Evolutionary conservation across 495 filamentous ascomycete genomes (phyloP).

Genomic region (Talaromyces adpressus): DNA sequence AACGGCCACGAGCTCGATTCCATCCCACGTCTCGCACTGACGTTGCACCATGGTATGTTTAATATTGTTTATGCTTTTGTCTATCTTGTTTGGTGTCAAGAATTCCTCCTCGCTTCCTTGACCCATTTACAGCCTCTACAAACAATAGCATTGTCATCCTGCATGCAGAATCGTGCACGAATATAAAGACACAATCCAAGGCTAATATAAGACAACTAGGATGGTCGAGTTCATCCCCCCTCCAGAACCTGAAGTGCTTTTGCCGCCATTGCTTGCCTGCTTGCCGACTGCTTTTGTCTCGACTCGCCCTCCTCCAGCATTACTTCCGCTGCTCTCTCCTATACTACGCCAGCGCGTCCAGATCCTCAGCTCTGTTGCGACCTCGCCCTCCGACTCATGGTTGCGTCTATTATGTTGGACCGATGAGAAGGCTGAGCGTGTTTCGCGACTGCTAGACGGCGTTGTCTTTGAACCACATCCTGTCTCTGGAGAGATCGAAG

Average conservation of each 20-base stretch:
- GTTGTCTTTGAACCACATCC: conserved; percentile 81
- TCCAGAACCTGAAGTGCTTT: conserved; percentile 56
- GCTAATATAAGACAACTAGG: background rate
- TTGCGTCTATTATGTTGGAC: conserved; percentile 87
- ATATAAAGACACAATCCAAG: background rate
- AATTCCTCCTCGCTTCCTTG: background rate
- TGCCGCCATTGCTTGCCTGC: conserved; percentile 74
- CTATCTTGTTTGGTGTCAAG: background rate
- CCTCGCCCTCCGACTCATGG: conserved; percentile 70
- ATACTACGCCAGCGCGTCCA: conserved; percentile 86
- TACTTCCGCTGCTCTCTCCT: conserved; percentile 79
- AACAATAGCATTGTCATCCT: background rate
- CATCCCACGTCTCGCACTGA: background rate
- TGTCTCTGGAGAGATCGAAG: conserved; percentile 84
- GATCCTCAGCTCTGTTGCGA: conserved; percentile 51
- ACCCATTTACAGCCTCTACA: background rate
- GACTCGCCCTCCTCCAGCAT: conserved; percentile 62
- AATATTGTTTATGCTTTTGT: background rate
- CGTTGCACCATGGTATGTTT: conserved; percentile 3
- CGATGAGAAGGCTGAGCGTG: conserved; percentile 52
- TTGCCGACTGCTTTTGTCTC: conserved; percentile 81
- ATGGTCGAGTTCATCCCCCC: conserved; percentile 53
- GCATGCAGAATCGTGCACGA: background rate
- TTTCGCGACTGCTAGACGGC: conserved; percentile 57
- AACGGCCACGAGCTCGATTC: conserved; percentile 3